Evolutionary conservation across 2,329 filamentous ascomycete species (phyloP), one percentile per base, ranked within the genome.

Genomic region (Alternaria sp.): DNA sequence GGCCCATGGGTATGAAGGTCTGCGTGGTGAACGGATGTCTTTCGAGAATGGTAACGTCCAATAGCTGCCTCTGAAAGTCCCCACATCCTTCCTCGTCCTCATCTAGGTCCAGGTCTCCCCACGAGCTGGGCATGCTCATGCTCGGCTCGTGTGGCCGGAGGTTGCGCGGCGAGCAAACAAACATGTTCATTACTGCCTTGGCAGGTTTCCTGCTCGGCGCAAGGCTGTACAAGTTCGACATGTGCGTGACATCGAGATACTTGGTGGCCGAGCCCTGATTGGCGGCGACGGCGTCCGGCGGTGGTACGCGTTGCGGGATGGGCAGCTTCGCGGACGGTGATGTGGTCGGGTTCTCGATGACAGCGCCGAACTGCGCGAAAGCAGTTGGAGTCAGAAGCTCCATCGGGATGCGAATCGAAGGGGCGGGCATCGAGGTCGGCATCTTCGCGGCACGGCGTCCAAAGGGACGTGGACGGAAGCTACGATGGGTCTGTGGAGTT

Each of bases 1-100:
- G 72, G 36, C 88, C 87, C 54, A 97, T 83, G 0, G 96, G 96
- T 46, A 92, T 86, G 80, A 99, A 98, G 0, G 93, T 97, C 82
- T 99, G 96, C 2, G 92, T 92, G 1, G 96, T 98, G 81, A 90
- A 98, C 0, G 96, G 95, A 80, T 99, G 96, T 43, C 96, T 86
- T 80, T 99, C 96, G 28, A 98, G 87, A 61, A 97, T 87, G 19
- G 82, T 81, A 57, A 97, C 86, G 49, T 87, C 83, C 76, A 97
- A 92, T 5, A 86, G 64, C 44, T 76, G 68, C 47, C 70, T 68
- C 21, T 74, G 62, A 9, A 45, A 56, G 43, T 73, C 60, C 5
- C 58, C 72, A 30, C 68, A 69, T 12, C 69, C 65, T 13, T 76
- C 70, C 26, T 73, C 75, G 8, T 79, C 77, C 32, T 78, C 73